Base-by-base conservation (phyloP, 371 early-diverging fungal species). In the Smittium mucronatum region DNA sequence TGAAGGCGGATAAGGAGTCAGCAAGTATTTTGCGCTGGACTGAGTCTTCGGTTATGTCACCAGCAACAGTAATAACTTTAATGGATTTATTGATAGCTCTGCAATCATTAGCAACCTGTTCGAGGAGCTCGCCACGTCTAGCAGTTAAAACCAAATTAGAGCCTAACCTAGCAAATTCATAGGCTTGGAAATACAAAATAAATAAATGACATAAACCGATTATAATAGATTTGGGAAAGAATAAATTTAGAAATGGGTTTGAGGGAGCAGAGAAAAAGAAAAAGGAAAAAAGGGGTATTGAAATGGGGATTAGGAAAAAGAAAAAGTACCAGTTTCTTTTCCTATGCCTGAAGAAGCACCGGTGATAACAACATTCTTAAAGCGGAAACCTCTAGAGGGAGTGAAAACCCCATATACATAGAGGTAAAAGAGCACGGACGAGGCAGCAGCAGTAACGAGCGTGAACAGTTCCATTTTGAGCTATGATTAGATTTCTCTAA, bases 301-400 rank as follows among this genome's bases (percentile, higher is more conserved):
- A n/a, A n/a, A n/a, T n/a, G n/a, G n/a, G n/a, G n/a, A n/a, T n/a
- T n/a, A n/a, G n/a, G n/a, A n/a, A n/a, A n/a, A n/a, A n/a, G n/a
- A n/a, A 17, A 70, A 67, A 36, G 15, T 71, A 71, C 71, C 71
- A n/a, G 85, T 70, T 30, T 83, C 84, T 58, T 78, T 75, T 2
- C 93, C 93, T 31, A 93, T 89, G 2, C 93, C 93, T 35, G 89
- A 88, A 21, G 90, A 88, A 31, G 89, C 88, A 0, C 93, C 93
- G 25, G 92, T 76, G 65, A 93, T 83, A 1, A 90, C 84, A 0
- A 90, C 91, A 32, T 32, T 34, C 34, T 65, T 65, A 5, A 5
- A 15, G 15, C 11, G 28, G 2, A 65, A n/a, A 2, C n/a, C 11
- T 65, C 65, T n/a, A 15, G 32, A n/a, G 31, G 26, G 47, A 5